phyloP scores from a whole-genome alignment of 1,284 basidiomycete species.

The Tilletia setariae region DNA sequence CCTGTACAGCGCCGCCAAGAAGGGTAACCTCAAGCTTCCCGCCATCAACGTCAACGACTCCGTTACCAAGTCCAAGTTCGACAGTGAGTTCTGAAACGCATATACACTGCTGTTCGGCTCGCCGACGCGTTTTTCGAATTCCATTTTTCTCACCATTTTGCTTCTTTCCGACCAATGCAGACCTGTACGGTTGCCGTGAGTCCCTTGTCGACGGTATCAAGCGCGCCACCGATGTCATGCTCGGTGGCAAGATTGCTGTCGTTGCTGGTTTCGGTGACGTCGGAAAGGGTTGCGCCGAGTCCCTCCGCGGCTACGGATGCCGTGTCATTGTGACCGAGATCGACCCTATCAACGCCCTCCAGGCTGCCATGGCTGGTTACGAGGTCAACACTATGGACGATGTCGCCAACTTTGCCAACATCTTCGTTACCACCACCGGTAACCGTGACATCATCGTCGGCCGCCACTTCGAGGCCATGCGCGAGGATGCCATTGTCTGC shows the following conservation, averaged over 20 bases:
- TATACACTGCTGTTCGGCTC: background rate
- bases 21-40: slow-evolving; percentile 91
- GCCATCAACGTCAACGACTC: slow-evolving; percentile 97
- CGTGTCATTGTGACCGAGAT: slow-evolving; percentile 97
- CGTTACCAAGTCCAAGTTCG: slow-evolving; percentile 99
- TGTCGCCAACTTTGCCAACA: slow-evolving; percentile 77
- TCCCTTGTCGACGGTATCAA: slow-evolving; percentile 99
- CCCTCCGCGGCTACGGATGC: slow-evolving; percentile 90
- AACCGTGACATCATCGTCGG: slow-evolving; percentile 96
- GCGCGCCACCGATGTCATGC: slow-evolving; percentile 99
- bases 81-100: slow-evolving; percentile 56
- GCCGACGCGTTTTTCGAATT: background rate
- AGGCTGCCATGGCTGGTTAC: slow-evolving; percentile 99
- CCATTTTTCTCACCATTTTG: background rate
- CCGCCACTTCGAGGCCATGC: slow-evolving; percentile 90
- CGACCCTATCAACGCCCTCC: slow-evolving; percentile 98
- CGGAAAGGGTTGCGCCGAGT: slow-evolving; percentile 98
- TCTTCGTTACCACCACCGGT: slow-evolving; percentile 98
- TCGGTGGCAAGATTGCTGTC: slow-evolving; percentile 97
- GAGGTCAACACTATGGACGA: slow-evolving; percentile 99
- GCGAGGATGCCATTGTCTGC: slow-evolving; percentile 97
- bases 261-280: slow-evolving; percentile 99
- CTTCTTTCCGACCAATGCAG: slow-evolving; percentile 43
- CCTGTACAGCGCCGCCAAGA: slow-evolving; percentile 94
- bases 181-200: slow-evolving; percentile 96